phyloP scores from a whole-genome alignment of 345 rosid species.

The Lumnitzera racemosa region DNA sequence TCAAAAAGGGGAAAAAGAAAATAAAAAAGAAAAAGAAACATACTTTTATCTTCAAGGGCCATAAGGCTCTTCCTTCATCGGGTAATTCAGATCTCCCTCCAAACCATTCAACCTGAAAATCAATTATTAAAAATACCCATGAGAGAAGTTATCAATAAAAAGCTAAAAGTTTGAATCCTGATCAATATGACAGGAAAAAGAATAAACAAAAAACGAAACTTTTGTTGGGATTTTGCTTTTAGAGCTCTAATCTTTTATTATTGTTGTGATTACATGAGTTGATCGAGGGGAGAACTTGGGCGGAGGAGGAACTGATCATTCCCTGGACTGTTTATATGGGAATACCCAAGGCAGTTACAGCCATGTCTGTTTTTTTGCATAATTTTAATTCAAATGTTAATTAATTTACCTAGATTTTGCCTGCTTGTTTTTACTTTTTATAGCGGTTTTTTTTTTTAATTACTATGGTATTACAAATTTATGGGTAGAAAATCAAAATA shows the following conservation, averaged over 20 bases:
- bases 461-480: no score
- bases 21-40: neutral
- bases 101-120: slow-evolving; percentile 27
- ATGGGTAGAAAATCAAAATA: no score
- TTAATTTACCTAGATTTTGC: no score
- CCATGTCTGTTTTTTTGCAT: neutral
- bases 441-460: no score
- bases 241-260: neutral
- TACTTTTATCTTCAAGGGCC: slow-evolving; percentile 62
- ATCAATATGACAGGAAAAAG: neutral
- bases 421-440: no score
- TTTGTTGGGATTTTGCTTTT: neutral
- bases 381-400: no score
- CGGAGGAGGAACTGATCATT: slow-evolving; percentile 6
- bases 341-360: neutral
- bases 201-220: neutral
- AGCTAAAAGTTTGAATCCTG: neutral
- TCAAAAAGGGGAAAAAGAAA: neutral
- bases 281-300: slow-evolving; percentile 12
- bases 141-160: neutral
- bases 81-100: slow-evolving; percentile 62
- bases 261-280: slow-evolving; percentile 6
- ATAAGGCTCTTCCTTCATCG: slow-evolving; percentile 47
- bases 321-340: neutral
- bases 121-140: neutral